Conservation (phyloP, 139 green algal species). For the Chlorella sp. region DNA sequence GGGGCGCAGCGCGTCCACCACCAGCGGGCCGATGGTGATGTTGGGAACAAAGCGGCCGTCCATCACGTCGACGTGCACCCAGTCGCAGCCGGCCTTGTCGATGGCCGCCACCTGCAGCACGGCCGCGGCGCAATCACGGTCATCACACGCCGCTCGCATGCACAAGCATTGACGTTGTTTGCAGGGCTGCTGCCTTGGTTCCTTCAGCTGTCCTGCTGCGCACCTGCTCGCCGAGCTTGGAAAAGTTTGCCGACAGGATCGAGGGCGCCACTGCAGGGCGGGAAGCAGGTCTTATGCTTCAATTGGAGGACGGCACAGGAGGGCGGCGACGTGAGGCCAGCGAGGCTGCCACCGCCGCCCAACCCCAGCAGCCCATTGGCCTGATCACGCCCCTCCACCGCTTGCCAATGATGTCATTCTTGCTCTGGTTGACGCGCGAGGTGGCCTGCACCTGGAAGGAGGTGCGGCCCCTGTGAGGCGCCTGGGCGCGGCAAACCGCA, state of each 20-base stretch:
- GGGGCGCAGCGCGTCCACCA: constrained; percentile 95
- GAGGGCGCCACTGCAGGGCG: constrained; percentile 19
- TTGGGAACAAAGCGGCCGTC: constrained; percentile 94
- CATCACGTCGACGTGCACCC: constrained; percentile 98
- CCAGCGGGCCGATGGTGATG: constrained; percentile 98
- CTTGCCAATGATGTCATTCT: not conserved
- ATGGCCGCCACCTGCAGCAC: constrained; percentile 83
- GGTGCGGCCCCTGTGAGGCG: not conserved
- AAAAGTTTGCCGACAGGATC: constrained; percentile 83
- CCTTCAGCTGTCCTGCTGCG: not conserved
- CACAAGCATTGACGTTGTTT: not conserved
- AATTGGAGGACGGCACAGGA: not conserved
- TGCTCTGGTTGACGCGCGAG: no score
- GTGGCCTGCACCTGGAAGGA: not conserved
- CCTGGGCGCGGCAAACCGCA: no score
- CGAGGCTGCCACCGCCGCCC: not conserved
- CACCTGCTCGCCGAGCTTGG: constrained; percentile 92
- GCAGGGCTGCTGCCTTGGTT: not conserved
- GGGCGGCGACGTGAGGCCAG: not conserved
- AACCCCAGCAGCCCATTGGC: not conserved
- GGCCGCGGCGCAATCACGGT: not conserved
- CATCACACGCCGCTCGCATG: not conserved
- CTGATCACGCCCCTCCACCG: no score
- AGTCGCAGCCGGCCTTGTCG: constrained; percentile 91
- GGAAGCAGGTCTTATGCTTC: not conserved